Conservation (phyloP, 257 asterid genomes). For the Solanum gandarillasii region DNA sequence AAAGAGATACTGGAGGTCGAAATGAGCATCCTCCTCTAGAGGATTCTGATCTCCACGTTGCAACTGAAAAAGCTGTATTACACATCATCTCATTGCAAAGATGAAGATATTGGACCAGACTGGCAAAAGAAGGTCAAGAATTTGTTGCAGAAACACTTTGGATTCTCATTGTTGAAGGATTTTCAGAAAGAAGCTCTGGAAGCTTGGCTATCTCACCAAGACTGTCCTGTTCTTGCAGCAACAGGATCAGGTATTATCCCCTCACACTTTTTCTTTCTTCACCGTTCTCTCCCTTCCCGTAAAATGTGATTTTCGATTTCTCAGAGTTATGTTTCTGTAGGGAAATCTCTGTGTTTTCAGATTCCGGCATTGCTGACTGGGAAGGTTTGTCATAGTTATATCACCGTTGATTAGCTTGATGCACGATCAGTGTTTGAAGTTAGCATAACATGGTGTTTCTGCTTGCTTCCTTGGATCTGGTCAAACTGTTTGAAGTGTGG, state of each 20-base stretch:
- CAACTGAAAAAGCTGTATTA: neutral
- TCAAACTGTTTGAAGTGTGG: slow-evolving; percentile 58
- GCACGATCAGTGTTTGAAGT: slow-evolving; percentile 79
- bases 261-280: neutral
- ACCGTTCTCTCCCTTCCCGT: neutral
- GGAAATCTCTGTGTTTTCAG: slow-evolving; percentile 69
- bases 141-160: slow-evolving; percentile 40
- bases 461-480: slow-evolving; percentile 92
- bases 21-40: slow-evolving; percentile 6
- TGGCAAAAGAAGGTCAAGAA: slow-evolving; percentile 35
- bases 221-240: slow-evolving; percentile 63
- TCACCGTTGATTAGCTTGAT: slow-evolving; percentile 83
- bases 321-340: slow-evolving; percentile 23
- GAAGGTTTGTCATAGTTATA: slow-evolving; percentile 59
- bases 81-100: slow-evolving; percentile 12
- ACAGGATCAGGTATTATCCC: slow-evolving; percentile 63
- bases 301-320: slow-evolving; percentile 1
- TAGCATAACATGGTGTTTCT: slow-evolving; percentile 51
- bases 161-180: slow-evolving; percentile 40
- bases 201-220: slow-evolving; percentile 54
- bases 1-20: slow-evolving; percentile 3
- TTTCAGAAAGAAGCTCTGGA: slow-evolving; percentile 66
- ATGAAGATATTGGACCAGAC: slow-evolving; percentile 24
- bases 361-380: slow-evolving; percentile 62
- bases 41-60: slow-evolving; percentile 1